A percentile compares a stretch with the other conserved stretches of the same genome.
phyloP scores from a whole-genome alignment of 225 moss, liverwort and hornwort species.

The Anthoceros angustus region DNA sequence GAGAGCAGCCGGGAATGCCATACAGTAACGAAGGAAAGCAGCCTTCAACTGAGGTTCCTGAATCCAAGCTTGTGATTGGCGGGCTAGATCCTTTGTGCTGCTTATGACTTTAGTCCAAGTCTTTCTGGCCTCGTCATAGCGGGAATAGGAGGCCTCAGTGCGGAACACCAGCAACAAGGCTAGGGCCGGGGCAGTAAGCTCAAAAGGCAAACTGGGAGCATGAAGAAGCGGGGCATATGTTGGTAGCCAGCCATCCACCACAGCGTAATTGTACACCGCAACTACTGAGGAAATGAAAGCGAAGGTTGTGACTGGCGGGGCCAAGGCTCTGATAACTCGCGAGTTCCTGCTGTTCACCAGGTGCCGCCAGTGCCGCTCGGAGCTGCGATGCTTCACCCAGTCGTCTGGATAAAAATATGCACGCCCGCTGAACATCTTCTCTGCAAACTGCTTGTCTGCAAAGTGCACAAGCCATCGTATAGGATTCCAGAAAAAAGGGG shows the following conservation, averaged over 20 bases:
- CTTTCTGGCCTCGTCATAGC: slow-evolving; percentile 8
- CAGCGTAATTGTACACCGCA: slow-evolving; percentile 3
- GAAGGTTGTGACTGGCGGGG: neutral
- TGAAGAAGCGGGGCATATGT: neutral
- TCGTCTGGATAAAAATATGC: neutral
- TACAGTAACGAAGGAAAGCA: slow-evolving; percentile 10
- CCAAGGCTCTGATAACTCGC: neutral
- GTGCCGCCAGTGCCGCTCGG: neutral
- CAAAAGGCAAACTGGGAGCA: neutral
- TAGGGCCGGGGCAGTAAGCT: neutral
- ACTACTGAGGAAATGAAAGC: neutral
- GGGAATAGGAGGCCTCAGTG: slow-evolving; percentile 4
- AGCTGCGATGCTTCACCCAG: slow-evolving; percentile 2
- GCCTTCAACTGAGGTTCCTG: neutral
- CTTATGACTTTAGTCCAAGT: neutral
- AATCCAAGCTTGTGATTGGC: slow-evolving; percentile 5
- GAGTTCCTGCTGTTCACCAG: neutral
- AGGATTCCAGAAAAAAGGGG: neutral
- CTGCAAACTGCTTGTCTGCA: neutral
- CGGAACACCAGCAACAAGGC: slow-evolving; percentile 4
- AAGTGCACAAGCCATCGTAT: neutral
- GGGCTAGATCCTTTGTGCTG: slow-evolving; percentile 4
- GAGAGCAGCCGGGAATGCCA: slow-evolving; percentile 20
- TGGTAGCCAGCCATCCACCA: neutral
- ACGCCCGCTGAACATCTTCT: neutral